Conservation (phyloP, 495 filamentous ascomycete genomes). For the Xylaria sp. region DNA sequence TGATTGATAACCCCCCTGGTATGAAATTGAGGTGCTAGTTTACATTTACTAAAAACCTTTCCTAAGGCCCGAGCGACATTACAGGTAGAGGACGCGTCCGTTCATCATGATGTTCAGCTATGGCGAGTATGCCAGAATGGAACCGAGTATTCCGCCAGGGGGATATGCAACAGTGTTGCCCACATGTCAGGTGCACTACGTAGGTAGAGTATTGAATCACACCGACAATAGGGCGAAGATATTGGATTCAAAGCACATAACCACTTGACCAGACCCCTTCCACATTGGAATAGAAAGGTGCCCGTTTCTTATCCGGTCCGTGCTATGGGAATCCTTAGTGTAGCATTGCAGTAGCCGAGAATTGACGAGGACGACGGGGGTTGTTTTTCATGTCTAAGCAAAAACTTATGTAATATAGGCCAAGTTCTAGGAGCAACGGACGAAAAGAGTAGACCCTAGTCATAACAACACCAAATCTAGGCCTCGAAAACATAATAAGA, state of each 20-base stretch:
- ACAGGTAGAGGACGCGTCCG: not conserved
- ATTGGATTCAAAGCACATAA: not conserved
- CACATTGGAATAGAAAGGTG: conserved; percentile 7
- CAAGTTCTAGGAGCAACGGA: not conserved
- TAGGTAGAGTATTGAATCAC: not conserved
- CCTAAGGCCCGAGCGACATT: not conserved
- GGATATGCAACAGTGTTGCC: not conserved
- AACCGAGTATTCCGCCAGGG: not conserved
- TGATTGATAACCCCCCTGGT: not conserved
- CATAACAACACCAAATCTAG: not conserved
- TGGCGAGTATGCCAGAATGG: conserved; percentile 5
- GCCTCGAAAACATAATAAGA: not conserved
- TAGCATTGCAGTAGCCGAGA: conserved; percentile 10
- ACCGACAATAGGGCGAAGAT: not conserved
- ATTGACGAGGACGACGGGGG: not conserved
- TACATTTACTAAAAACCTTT: conserved; percentile 2
- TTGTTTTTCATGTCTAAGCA: not conserved
- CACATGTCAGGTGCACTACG: not conserved
- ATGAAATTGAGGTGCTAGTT: not conserved
- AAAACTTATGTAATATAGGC: not conserved
- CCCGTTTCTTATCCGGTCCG: not conserved
- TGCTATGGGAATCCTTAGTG: conserved; percentile 11
- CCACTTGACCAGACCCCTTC: not conserved
- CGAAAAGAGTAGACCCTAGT: not conserved
- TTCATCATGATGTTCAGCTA: not conserved